phyloP scores from a whole-genome alignment of 176 grass and related monocot species.

The Oryza brachyantha region DNA sequence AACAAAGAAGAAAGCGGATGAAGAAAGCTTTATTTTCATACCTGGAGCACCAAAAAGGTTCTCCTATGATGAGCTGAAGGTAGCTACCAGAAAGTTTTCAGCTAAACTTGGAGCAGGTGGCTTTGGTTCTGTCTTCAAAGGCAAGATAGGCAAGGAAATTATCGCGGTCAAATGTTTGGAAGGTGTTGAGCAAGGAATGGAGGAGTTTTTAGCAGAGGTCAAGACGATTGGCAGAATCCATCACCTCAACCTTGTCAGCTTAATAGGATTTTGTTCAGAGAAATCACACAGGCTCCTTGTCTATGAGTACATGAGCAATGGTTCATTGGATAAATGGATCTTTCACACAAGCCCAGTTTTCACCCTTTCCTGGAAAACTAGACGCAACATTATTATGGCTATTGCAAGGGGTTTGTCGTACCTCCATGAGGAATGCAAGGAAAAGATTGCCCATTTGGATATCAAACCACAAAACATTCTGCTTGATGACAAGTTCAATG shows the following conservation, averaged over 20 bases:
- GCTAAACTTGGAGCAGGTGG: constrained; percentile 37
- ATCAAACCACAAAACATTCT: constrained; percentile 26
- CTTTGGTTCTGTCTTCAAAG: constrained; percentile 49
- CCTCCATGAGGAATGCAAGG: constrained; percentile 10
- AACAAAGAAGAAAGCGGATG: background rate
- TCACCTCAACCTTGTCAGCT: constrained; percentile 6
- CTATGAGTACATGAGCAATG: background rate
- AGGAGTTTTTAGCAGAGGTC: constrained; percentile 35
- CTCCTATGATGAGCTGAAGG: constrained; percentile 30
- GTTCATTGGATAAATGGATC: constrained; percentile 17
- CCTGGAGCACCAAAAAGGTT: constrained; percentile 32
- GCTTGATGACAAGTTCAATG: background rate
- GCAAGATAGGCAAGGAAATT: constrained; percentile 28
- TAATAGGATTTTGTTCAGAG: constrained; percentile 12
- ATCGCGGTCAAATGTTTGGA: constrained; percentile 38
- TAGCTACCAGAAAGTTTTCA: constrained; percentile 32
- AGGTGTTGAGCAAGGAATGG: constrained; percentile 35
- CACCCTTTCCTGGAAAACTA: constrained; percentile 22
- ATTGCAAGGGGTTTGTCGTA: constrained; percentile 15
- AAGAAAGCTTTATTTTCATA: constrained; percentile 5
- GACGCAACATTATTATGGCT: constrained; percentile 1
- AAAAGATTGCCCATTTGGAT: constrained; percentile 10
- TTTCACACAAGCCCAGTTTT: background rate
- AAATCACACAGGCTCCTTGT: constrained; percentile 10
- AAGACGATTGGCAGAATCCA: constrained; percentile 18